Evolutionary conservation across 176 grass and related monocot genomes (phyloP), one percentile per base, ranked within the genome.

Genomic region (Oryza coarctata): DNA sequence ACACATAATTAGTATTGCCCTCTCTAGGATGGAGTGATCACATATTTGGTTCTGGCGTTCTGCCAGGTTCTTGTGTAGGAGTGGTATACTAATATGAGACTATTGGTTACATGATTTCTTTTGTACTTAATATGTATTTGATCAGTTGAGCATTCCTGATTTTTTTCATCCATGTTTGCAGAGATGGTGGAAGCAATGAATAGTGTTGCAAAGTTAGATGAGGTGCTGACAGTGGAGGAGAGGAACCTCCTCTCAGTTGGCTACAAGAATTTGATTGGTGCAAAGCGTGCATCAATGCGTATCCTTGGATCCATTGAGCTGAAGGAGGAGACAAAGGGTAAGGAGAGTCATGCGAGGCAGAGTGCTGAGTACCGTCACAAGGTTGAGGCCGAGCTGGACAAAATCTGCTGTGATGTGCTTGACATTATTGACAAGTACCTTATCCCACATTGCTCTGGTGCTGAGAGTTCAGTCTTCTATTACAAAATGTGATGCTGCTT

Each of bases 121-220:
- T 76, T 62, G 31, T 40, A 2, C 29, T 7, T 6, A 45, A 73
- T 71, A 72, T 45, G 22, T 22, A 12, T 72, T 14, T 72, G 39
- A 28, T 45, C n/a, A 27, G 41, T 12, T 26, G 12, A 6, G 12
- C 50, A 17, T 82, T 62, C 17, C 36, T 31, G 29, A 41, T 78
- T 70, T n/a, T 35, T 30, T 82, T 31, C 2, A 47, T 40, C 66
- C 27, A 33, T 25, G 39, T 18, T 20, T 77, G 52, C 85, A 94
- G 91, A 94, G 63, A 80, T 94, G 91, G 79, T 94, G 52, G 88
- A 90, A 35, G 82, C 85, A 29, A 94, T 94, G 85, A 94, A 90
- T 69, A 83, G 71, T 13, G 78, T 94, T 2, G 85, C 88, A 65
- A 86, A 80, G 41, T 74, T 94, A 68, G 88, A 94, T 41, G 74